A percentile compares a stretch with the other conserved stretches of the same genome.
Evolutionary conservation across 306 rosid species (phyloP).

Genomic region (Cucumis melo): DNA sequence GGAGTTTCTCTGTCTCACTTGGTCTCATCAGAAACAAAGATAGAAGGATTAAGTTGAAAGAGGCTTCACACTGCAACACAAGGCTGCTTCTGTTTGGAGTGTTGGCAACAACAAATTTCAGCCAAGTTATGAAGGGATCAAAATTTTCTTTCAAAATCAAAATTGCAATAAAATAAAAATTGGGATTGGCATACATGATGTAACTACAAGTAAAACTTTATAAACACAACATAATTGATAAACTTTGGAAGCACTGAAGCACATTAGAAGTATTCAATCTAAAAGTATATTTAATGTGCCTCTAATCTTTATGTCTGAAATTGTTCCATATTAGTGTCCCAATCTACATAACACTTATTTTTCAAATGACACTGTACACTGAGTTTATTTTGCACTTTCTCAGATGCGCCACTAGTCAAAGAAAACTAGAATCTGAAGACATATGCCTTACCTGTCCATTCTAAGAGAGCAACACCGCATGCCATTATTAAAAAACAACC

Average conservation of each 20-base stretch:
- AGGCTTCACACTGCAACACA: not conserved
- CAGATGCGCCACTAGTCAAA: not conserved
- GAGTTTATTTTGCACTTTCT: not conserved
- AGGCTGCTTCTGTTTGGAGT: not conserved
- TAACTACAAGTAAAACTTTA: not conserved
- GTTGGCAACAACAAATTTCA: not conserved
- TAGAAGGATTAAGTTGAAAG: not conserved
- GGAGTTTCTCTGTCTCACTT: not conserved
- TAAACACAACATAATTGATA: not conserved
- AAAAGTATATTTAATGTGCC: not conserved
- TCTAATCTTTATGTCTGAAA: not conserved
- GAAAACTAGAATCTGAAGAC: not conserved
- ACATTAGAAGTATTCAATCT: not conserved
- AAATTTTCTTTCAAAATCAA: not conserved
- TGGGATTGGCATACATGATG: not conserved
- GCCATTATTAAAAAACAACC: conserved; percentile 76
- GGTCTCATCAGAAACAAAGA: not conserved
- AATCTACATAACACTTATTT: not conserved
- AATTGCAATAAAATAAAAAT: not conserved
- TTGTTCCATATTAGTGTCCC: not conserved
- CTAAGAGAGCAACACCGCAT: conserved; percentile 75
- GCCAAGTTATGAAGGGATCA: not conserved
- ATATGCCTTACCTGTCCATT: conserved; percentile 45
- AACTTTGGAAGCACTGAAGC: not conserved
- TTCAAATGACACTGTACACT: not conserved